Evolutionary conservation across 768 basidiomycete species (phyloP).

Genomic region (Lactarius hatsudake): DNA sequence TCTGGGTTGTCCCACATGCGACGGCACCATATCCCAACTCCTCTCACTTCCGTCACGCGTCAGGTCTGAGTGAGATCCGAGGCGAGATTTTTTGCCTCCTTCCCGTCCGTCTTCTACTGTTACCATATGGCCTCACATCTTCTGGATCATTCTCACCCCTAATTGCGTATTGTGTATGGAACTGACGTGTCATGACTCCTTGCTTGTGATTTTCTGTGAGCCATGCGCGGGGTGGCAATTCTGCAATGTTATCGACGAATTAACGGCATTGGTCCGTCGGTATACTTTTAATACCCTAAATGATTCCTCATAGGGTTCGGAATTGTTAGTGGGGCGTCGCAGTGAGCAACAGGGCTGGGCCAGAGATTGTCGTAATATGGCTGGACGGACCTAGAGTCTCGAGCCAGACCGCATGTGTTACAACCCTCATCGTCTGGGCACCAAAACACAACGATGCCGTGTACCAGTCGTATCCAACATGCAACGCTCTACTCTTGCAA

Average conservation of each 20-base stretch:
- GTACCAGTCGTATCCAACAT: neutral
- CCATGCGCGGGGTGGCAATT: neutral
- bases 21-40: neutral
- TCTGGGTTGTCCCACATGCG: neutral
- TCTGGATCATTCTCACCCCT: neutral
- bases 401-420: neutral
- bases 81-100: neutral
- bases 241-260: neutral
- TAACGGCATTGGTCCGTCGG: neutral
- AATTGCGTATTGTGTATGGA: neutral
- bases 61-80: neutral
- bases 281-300: neutral
- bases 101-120: neutral
- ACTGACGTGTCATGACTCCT: too few species aligned
- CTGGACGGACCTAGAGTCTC: neutral
- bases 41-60: neutral
- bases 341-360: neutral
- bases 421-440: neutral
- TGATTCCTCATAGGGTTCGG: neutral
- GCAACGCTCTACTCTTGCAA: neutral
- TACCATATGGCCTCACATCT: neutral
- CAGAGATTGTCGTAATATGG: neutral
- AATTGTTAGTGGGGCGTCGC: neutral
- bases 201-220: slow-evolving; percentile 1
- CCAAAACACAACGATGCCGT: neutral